Evolutionary conservation across 768 basidiomycete species (phyloP).

Genomic region (Suillus tomentosus): DNA sequence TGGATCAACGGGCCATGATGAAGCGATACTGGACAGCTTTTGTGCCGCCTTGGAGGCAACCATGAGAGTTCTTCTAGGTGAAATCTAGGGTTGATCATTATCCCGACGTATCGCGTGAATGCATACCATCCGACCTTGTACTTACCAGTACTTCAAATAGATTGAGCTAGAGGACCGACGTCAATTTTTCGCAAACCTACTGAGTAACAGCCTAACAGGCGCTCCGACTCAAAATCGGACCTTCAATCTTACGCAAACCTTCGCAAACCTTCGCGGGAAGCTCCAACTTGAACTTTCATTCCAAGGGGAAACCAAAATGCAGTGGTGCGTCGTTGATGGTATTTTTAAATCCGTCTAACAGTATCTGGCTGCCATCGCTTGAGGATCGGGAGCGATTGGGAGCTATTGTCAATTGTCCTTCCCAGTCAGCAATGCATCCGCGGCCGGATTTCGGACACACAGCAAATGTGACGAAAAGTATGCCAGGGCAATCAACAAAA

Average conservation of each 20-base stretch:
- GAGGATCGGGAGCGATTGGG: not conserved
- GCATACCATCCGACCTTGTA: not conserved
- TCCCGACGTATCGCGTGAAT: not conserved
- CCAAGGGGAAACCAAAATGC: not conserved
- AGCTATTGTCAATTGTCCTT: not conserved
- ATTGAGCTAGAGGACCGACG: not conserved
- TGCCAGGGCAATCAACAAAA: not conserved
- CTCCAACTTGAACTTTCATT: not conserved
- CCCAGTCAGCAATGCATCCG: not conserved
- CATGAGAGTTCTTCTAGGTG: constrained; percentile 23
- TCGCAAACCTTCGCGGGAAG: constrained; percentile 10
- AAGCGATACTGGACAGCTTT: constrained; percentile 56
- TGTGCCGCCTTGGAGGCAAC: constrained; percentile 43
- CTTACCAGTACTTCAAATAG: not conserved
- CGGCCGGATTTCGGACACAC: not conserved
- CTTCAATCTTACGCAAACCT: constrained; percentile 5
- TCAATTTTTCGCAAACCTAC: constrained; percentile 5
- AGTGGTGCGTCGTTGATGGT: not conserved
- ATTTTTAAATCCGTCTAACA: not conserved
- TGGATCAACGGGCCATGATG: constrained; percentile 69
- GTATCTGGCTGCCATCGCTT: not conserved
- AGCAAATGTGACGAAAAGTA: not conserved
- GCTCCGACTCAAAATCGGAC: not conserved
- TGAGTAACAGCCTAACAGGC: not conserved
- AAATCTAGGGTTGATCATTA: not conserved